A percentile compares a stretch with the other conserved stretches of the same genome.
Conservation (phyloP, 179 eudicot species). For the Patellifolia procumbens region DNA sequence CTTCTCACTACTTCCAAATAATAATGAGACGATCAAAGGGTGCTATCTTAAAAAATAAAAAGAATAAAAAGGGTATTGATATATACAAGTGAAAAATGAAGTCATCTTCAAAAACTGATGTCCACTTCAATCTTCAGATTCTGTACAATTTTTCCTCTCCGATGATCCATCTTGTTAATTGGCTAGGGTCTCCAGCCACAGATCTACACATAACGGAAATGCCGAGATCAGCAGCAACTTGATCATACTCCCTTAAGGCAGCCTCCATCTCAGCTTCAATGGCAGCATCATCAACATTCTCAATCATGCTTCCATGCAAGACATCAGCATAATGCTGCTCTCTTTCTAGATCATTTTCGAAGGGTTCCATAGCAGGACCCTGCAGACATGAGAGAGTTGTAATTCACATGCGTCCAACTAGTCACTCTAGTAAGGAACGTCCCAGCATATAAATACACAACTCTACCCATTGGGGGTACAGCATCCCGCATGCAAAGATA, state of each 20-base stretch:
- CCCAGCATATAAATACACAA: neutral
- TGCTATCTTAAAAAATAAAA: slow-evolving; percentile 12
- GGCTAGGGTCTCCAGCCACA: slow-evolving; percentile 64
- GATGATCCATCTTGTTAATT: slow-evolving; percentile 74
- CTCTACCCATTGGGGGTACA: neutral
- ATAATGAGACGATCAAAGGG: neutral
- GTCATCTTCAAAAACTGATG: neutral
- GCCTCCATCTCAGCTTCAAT: slow-evolving; percentile 86
- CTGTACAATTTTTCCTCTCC: slow-evolving; percentile 65
- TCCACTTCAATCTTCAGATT: slow-evolving; percentile 15
- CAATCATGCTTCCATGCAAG: slow-evolving; percentile 46
- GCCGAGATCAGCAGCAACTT: slow-evolving; percentile 76
- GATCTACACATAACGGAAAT: slow-evolving; percentile 63
- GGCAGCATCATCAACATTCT: slow-evolving; percentile 53
- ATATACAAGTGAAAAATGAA: slow-evolving; percentile 5
- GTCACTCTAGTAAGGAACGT: neutral
- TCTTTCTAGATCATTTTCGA: slow-evolving; percentile 61
- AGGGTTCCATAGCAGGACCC: slow-evolving; percentile 86
- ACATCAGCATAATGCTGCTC: slow-evolving; percentile 73
- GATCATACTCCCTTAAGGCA: slow-evolving; percentile 57
- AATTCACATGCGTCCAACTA: neutral
- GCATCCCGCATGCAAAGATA: neutral
- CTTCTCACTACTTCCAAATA: neutral
- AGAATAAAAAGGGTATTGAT: neutral
- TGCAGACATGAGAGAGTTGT: slow-evolving; percentile 32